Percentiles rank a stretch among this genome's conserved stretches.
These are phyloP conservation scores for Phyllosticta capitalensis DNA, from an alignment of 2,329 filamentous ascomycete genomes.

Conservation along the genomic window DNA sequence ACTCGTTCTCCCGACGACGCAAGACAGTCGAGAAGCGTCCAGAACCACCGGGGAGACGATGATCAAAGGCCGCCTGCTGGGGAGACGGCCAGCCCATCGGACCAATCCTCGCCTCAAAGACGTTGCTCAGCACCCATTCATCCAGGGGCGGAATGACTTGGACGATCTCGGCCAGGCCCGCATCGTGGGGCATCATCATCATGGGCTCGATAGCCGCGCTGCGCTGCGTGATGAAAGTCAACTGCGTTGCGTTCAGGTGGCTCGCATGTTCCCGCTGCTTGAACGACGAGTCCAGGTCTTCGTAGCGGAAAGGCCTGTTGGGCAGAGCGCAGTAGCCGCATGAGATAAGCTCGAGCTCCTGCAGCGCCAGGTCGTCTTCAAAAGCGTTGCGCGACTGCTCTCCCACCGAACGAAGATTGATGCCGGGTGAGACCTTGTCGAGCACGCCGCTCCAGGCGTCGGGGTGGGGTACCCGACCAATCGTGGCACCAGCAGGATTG, in stretches of 20 bases:
- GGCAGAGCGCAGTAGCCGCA: constrained; percentile 46
- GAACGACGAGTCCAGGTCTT: constrained; percentile 19
- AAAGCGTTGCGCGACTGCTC: constrained; percentile 18
- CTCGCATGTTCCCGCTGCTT: constrained; percentile 10
- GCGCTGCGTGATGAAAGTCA: constrained; percentile 12
- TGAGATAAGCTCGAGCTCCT: constrained; percentile 45
- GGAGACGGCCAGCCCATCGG: no score
- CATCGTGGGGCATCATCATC: constrained; percentile 23
- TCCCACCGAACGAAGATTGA: constrained; percentile 33
- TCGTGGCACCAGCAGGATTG: no score
- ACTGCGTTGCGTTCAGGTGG: constrained; percentile 18
- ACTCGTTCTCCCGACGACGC: no score
- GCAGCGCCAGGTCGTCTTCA: constrained; percentile 20
- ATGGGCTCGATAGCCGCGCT: constrained; percentile 20
- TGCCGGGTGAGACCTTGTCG: constrained; percentile 41
- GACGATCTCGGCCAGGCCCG: no score
- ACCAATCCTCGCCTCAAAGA: no score
- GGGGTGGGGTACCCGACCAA: no score
- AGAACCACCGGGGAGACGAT: no score
- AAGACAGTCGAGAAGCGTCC: no score
- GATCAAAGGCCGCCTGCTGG: no score
- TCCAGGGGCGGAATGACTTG: no score
- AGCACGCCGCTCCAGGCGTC: constrained; percentile 44
- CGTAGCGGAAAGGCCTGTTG: constrained; percentile 23
- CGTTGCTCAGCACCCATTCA: no score